Percentiles rank a stretch among this genome's conserved stretches.
Evolutionary conservation across 768 basidiomycete species (phyloP).

Genomic region (Russula compacta): DNA sequence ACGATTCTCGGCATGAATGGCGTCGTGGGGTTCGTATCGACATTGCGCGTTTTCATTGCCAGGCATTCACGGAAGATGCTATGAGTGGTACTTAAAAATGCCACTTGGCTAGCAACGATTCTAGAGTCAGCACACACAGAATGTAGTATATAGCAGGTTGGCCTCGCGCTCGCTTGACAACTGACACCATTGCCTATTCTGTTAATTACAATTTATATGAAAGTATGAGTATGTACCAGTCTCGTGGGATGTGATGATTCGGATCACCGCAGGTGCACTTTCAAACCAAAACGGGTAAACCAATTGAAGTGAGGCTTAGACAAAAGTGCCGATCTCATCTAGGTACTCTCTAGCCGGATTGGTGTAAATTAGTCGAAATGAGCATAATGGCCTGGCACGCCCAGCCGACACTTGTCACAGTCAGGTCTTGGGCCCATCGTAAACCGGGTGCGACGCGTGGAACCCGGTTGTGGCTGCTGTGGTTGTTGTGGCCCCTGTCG

Average conservation of each 20-base stretch:
- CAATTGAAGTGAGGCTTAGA: neutral
- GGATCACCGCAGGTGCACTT: neutral
- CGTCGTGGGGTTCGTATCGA: too few species aligned
- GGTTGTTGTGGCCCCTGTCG: conserved; percentile 16
- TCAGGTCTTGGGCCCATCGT: conserved; percentile 67
- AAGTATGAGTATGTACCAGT: neutral
- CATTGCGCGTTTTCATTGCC: too few species aligned
- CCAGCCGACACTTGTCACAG: conserved; percentile 54
- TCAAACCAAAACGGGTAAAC: neutral
- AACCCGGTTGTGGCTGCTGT: neutral
- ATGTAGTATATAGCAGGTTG: too few species aligned
- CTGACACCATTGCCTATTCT: too few species aligned
- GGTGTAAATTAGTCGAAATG: conserved; percentile 42
- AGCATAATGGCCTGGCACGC: conserved; percentile 64
- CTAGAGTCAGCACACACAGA: too few species aligned
- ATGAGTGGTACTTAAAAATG: too few species aligned
- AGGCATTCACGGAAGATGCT: too few species aligned
- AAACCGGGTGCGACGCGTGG: conserved; percentile 39
- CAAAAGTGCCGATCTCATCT: neutral
- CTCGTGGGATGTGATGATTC: neutral
- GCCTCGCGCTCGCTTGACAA: too few species aligned
- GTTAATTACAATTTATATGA: neutral
- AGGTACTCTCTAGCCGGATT: neutral
- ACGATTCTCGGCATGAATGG: too few species aligned
- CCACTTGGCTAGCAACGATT: too few species aligned